A percentile compares a stretch with the other conserved stretches of the same genome.
Conservation (phyloP, 2,329 filamentous ascomycete genomes). For the Arthrobotrys sinensis region DNA sequence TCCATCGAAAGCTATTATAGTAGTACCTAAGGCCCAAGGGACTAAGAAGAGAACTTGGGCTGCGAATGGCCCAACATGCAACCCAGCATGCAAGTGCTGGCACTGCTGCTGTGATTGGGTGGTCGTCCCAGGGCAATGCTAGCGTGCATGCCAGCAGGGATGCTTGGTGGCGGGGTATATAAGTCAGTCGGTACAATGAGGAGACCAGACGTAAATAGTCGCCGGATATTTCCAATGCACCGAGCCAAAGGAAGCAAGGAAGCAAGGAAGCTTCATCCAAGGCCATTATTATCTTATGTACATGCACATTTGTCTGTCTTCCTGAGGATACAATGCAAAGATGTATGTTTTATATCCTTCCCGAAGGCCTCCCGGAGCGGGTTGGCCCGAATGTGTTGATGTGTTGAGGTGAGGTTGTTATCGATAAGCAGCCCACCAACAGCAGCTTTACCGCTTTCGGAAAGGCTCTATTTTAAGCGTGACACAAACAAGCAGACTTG, state of each 20-base stretch:
- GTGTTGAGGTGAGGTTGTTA: constrained; percentile 45
- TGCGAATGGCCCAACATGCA: constrained; percentile 52
- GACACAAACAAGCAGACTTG: constrained; percentile 9
- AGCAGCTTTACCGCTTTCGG: constrained; percentile 5
- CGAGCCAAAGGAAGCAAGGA: too few species aligned
- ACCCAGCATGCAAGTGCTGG: constrained; percentile 60
- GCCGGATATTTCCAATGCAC: background rate
- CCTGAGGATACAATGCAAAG: constrained; percentile 1
- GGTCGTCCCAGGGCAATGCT: constrained; percentile 35
- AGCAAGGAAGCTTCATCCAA: too few species aligned
- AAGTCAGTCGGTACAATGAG: background rate
- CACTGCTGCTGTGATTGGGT: constrained; percentile 51
- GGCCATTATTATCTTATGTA: background rate
- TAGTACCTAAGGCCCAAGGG: constrained; percentile 14
- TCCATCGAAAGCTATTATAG: constrained; percentile 47
- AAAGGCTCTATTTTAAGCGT: constrained; percentile 12
- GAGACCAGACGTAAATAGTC: background rate
- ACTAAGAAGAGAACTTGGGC: constrained; percentile 33
- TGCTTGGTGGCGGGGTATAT: constrained; percentile 49
- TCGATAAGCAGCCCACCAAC: constrained; percentile 43
- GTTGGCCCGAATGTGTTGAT: constrained; percentile 22
- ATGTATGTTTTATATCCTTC: constrained; percentile 12
- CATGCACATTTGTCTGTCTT: background rate
- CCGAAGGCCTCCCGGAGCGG: background rate
- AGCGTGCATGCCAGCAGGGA: constrained; percentile 35